These are phyloP conservation scores for Cenchrus americanus DNA, from an alignment of 176 grass and related monocot species.

Conservation along the genomic window DNA sequence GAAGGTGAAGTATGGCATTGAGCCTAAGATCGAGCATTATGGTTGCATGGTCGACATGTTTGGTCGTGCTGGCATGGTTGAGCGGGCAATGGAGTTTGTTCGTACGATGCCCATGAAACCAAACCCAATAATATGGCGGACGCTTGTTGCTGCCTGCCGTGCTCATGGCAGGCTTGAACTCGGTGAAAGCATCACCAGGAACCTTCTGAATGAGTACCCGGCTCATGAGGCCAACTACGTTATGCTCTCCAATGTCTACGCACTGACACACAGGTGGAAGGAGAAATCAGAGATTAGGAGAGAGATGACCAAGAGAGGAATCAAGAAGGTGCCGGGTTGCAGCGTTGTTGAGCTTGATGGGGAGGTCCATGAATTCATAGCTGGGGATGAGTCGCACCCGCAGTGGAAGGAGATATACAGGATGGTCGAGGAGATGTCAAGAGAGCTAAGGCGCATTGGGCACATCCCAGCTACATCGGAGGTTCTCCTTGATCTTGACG, in stretches of 20 bases:
- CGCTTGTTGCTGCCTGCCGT: constrained; percentile 60
- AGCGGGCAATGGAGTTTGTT: constrained; percentile 58
- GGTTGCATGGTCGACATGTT: constrained; percentile 81
- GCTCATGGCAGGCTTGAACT: constrained; percentile 61
- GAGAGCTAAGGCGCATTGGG: constrained; percentile 54
- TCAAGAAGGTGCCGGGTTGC: constrained; percentile 68
- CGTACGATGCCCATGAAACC: constrained; percentile 63
- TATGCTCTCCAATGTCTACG: constrained; percentile 69
- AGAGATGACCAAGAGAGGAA: constrained; percentile 63
- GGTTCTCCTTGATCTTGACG: constrained; percentile 71
- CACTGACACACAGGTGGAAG: constrained; percentile 55
- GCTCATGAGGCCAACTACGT: constrained; percentile 65
- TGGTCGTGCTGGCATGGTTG: constrained; percentile 62
- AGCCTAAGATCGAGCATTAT: constrained; percentile 79
- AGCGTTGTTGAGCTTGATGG: constrained; percentile 71
- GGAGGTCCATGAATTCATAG: constrained; percentile 75
- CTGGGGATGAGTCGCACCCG: constrained; percentile 60
- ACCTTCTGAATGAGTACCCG: constrained; percentile 56
- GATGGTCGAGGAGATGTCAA: constrained; percentile 79
- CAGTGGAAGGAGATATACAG: constrained; percentile 60
- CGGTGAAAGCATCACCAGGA: constrained; percentile 53
- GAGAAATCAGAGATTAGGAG: constrained; percentile 70
- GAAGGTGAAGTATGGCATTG: constrained; percentile 49
- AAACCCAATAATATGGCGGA: constrained; percentile 70
- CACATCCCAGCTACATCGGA: constrained; percentile 56